A percentile compares a stretch with the other conserved stretches of the same genome.
Conservation (phyloP, 148 eudicot species). For the Pharnaceum exiguum region DNA sequence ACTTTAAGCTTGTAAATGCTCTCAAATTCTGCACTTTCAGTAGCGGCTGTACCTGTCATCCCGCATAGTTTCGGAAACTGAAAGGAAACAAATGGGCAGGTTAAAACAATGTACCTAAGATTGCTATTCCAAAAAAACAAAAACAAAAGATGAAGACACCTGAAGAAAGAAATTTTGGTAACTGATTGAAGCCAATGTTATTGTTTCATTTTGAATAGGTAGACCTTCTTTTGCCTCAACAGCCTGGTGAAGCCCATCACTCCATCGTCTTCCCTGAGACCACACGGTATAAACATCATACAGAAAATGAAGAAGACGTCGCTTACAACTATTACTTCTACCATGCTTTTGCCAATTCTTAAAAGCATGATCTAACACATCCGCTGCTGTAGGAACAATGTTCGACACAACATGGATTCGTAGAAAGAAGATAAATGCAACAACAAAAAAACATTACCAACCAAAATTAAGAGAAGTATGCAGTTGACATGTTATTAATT, state of each 20-base stretch:
- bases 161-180: slow-evolving; percentile 98
- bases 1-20: slow-evolving; percentile 98
- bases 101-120: slow-evolving; percentile 9
- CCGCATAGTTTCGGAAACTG: slow-evolving; percentile 99
- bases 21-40: slow-evolving; percentile 96
- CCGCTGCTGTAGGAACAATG: too few species aligned
- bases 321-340: too few species aligned
- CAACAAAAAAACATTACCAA: too few species aligned
- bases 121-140: slow-evolving; percentile 5
- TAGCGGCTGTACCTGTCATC: slow-evolving; percentile 99
- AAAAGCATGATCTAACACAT: too few species aligned
- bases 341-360: too few species aligned
- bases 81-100: slow-evolving; percentile 16
- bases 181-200: slow-evolving; percentile 97
- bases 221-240: slow-evolving; percentile 98
- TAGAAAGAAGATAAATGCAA: too few species aligned
- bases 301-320: too few species aligned
- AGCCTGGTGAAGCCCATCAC: slow-evolving; percentile 99
- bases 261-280: slow-evolving; percentile 96
- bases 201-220: slow-evolving; percentile 95
- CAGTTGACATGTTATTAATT: too few species aligned
- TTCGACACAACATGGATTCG: too few species aligned
- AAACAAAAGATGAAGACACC: slow-evolving; percentile 37
- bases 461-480: too few species aligned
- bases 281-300: not conserved